These are phyloP conservation scores for Podosphaera aphanis DNA, from an alignment of 2,329 filamentous ascomycete genomes.

Conservation along the genomic window DNA sequence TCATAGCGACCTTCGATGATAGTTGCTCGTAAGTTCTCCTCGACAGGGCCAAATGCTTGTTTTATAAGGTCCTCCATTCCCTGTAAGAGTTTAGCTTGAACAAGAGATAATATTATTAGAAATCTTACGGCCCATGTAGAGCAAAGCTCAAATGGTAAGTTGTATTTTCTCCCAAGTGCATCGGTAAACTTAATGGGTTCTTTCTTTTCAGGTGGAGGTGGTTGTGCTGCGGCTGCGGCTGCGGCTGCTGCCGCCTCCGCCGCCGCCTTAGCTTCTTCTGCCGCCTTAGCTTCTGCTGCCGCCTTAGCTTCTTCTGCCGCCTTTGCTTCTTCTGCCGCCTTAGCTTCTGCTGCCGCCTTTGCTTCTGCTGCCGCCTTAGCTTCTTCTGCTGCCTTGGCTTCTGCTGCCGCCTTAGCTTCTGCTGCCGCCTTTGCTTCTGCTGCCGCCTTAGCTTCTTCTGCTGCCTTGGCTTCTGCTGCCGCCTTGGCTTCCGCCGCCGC, in stretches of 20 bases:
- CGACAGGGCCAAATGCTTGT: constrained; percentile 60
- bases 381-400: no score
- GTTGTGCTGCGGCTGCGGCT: no score
- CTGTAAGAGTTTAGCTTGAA: constrained; percentile 21
- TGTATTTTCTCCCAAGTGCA: constrained; percentile 75
- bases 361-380: no score
- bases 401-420: constrained; percentile 21
- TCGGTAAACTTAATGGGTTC: constrained; percentile 74
- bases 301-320: no score
- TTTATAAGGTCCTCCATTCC: constrained; percentile 73
- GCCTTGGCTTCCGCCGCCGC: no score
- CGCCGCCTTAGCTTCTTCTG: no score
- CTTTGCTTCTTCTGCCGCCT: no score
- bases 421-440: constrained; percentile 26
- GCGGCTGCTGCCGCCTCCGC: no score
- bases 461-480: no score
- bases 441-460: no score
- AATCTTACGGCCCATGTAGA: constrained; percentile 55
- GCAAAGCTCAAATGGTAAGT: constrained; percentile 70
- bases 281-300: no score
- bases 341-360: no score
- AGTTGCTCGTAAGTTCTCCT: constrained; percentile 51
- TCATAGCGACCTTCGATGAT: constrained; percentile 64
- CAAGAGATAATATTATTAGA: neutral
- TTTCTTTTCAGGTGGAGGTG: constrained; percentile 19